Base-by-base conservation (phyloP, 495 filamentous ascomycete genomes). In the Cenococcum geophilum region DNA sequence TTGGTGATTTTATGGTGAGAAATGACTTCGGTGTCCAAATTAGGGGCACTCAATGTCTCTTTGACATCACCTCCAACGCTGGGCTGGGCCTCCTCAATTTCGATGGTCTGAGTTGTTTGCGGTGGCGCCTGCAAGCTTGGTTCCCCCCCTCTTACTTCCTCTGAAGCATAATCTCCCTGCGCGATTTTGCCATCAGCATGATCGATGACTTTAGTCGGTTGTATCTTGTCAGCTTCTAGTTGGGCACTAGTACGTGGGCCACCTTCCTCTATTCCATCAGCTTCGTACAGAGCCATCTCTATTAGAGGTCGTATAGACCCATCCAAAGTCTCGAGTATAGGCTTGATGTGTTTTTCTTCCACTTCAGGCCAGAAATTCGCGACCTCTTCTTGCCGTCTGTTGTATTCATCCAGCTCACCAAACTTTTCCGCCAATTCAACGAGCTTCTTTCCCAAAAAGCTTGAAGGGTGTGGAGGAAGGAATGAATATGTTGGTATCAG, bases 401-500 rank as follows among this genome's bases (percentile, higher is more conserved):
- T 74, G 65, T 87, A 87, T 12, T 77, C 81, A 51, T 91, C 86
- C 22, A 87, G 68, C 50, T 89, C 80, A 6, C 84, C 84, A 23
- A 84, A 80, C 70, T 89, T 79, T 67, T 89, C 82, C 5, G 89
- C 86, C 21, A 83, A 76, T 65, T 90, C 81, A 16, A 80, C 76
- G n/a, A 92, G 77, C 69, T 88, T 86, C 73, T 85, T 87, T 16
- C 88, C 91, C 21, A 98, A 77, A 65, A 81, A 95, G 55, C 86
- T 95, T 40, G 83, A 83, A 0, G 91, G 92, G 65, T 97, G 91
- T 4, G 93, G 95, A 32, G 93, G 95, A 43, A 98, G 75, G 57
- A 97, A 91, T 57, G 85, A 87, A 71, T 96, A 87, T 25, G 86
- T 90, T 9, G 93, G 93, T 72, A 98, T 89, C 42, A 98, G 78